These are phyloP conservation scores for Aspergillus sp. DNA, from an alignment of 2,329 filamentous ascomycete species.

Conservation along the genomic window DNA sequence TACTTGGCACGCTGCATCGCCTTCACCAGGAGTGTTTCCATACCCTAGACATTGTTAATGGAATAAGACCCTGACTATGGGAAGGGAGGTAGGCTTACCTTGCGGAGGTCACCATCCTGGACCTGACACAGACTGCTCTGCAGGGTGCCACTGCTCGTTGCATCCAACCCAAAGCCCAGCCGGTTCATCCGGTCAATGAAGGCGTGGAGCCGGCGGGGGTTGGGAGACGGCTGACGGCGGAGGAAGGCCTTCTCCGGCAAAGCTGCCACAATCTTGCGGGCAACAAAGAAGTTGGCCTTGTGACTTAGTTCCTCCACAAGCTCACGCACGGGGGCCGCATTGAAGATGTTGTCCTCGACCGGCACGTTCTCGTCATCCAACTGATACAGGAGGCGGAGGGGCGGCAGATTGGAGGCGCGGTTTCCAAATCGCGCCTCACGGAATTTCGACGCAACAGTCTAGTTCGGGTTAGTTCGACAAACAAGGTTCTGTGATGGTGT, in stretches of 20 bases:
- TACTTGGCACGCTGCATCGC: constrained; percentile 97
- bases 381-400: constrained; percentile 86
- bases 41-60: constrained; percentile 56
- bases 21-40: constrained; percentile 95
- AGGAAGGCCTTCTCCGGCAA: constrained; percentile 91
- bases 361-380: constrained; percentile 97
- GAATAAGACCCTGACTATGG: not conserved
- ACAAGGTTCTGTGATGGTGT: not conserved
- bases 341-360: constrained; percentile 93
- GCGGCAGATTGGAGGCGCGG: constrained; percentile 74
- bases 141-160: constrained; percentile 81
- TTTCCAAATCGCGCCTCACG: constrained; percentile 82
- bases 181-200: constrained; percentile 92
- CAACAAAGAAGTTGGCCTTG: constrained; percentile 87
- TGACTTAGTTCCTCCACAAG: constrained; percentile 93
- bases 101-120: constrained; percentile 82
- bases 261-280: constrained; percentile 73
- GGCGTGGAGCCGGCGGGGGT: constrained; percentile 80
- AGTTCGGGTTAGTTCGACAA: not conserved
- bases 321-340: constrained; percentile 84
- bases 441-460: constrained; percentile 84
- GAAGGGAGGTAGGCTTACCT: constrained; percentile 49
- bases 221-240: constrained; percentile 81
- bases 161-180: constrained; percentile 86
- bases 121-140: constrained; percentile 96